Base-by-base conservation (phyloP, 305 asterid species). In the Vinca major region DNA sequence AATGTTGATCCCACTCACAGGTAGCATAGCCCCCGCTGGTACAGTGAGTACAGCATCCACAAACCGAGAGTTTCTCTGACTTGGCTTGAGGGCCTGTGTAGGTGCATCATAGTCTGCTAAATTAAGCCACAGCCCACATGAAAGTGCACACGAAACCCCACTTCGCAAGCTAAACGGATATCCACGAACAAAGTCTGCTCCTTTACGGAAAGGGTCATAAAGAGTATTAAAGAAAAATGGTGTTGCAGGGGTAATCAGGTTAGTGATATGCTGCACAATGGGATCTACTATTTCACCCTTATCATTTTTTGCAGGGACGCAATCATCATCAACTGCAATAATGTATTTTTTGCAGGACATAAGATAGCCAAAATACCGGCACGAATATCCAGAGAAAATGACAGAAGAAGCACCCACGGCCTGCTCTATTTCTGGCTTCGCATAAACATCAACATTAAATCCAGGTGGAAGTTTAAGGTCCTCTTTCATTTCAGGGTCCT, bases 161-260 rank as follows among this genome's bases (percentile, higher is more conserved):
- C 57, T 83, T 49, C 98, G 76, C 82, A 92, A 72, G 85, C 98
- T 92, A 75, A 92, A 92, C 2, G 98, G 98, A 74, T 92, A 92
- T 43, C 98, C 98, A 36, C 98, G 87, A 63, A 89, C 98, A 67
- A 92, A 92, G 76, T 92, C 96, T 3, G 96, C 64, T 52, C 98
- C 98, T 73, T 89, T 74, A 41, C 89, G 71, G 63, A 47, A 92
- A 51, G 98, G 98, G 71, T 89, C 98, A 51, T 92, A 92, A 20
- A 92, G 88, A 4, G 98, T 92, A 71, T 89, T 92, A 63, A 92
- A 92, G 92, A 92, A 92, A 78, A 88, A 92, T 2, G 98, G 98
- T 1, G 98, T 89, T 57, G 98, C 98, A 7, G 98, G 98, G 65
- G 86, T 84, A 0, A 73, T 62, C 33, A 92, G 96, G 77, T 92